phyloP scores from a whole-genome alignment of 257 asterid species.

The Fraxinus cuspidata region DNA sequence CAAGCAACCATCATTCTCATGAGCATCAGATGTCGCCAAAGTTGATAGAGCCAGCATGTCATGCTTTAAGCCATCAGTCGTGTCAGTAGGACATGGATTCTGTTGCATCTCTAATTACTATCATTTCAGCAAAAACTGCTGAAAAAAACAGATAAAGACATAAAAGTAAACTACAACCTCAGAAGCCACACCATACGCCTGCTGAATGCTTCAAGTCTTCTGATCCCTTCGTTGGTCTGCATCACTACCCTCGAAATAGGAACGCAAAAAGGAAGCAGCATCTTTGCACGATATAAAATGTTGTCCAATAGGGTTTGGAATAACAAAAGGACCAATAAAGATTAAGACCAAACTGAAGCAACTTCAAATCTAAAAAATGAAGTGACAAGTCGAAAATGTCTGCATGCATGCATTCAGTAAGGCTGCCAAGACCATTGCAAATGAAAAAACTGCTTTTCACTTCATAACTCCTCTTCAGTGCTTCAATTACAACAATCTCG shows the following conservation, averaged over 20 bases:
- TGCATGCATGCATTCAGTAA: background rate
- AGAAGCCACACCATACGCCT: constrained; percentile 42
- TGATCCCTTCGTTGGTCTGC: constrained; percentile 46
- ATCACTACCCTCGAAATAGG: constrained; percentile 49
- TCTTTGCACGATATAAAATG: constrained; percentile 87
- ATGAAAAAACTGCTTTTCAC: background rate
- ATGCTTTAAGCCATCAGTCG: constrained; percentile 24
- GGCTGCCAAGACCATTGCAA: background rate
- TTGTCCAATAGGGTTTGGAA: constrained; percentile 76
- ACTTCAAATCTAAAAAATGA: constrained; percentile 8
- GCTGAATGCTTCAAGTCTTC: constrained; percentile 46
- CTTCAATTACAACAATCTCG: constrained; percentile 16
- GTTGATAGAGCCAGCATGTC: constrained; percentile 29
- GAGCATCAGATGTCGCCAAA: constrained; percentile 40
- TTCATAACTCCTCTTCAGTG: constrained; percentile 13
- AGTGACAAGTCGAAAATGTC: constrained; percentile 11
- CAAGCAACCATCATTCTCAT: constrained; percentile 33
- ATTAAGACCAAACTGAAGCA: constrained; percentile 19
- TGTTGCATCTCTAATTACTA: constrained; percentile 33
- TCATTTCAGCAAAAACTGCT: constrained; percentile 24
- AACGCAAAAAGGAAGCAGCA: constrained; percentile 69
- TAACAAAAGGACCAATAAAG: constrained; percentile 23
- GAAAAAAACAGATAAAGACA: constrained; percentile 5
- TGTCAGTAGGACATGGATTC: constrained; percentile 44
- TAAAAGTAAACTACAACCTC: constrained; percentile 44